phyloP scores from a whole-genome alignment of 2,329 filamentous ascomycete genomes.

The Colletotrichum sp. region DNA sequence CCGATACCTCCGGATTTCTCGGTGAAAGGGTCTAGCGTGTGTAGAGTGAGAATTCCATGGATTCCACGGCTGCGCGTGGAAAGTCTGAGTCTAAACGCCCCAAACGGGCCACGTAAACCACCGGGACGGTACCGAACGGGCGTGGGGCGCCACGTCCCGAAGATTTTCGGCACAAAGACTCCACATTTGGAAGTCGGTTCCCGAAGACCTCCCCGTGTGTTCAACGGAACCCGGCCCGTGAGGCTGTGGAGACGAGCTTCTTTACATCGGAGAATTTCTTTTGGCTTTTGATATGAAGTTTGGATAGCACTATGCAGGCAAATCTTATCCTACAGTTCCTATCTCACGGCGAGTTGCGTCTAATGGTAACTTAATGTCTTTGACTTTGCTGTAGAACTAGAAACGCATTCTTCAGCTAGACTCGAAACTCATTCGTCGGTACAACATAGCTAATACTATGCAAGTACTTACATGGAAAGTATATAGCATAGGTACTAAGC shows the following conservation, averaged over 20 bases:
- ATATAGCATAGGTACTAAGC: neutral
- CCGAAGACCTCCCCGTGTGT: neutral
- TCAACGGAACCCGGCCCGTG: neutral
- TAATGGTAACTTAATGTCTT: neutral
- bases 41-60: neutral
- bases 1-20: neutral
- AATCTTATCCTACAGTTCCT: neutral
- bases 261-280: neutral
- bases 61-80: neutral
- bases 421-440: neutral
- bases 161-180: neutral
- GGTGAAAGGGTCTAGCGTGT: neutral
- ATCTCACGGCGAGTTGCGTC: neutral
- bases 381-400: neutral
- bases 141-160: neutral
- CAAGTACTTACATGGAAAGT: neutral
- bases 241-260: neutral
- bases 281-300: neutral
- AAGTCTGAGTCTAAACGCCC: neutral
- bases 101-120: neutral
- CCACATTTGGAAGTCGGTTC: neutral
- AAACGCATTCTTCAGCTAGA: neutral
- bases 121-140: neutral
- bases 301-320: neutral
- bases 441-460: accelerated